Conservation (phyloP, 139 green algal species). For the Chlorella sp. region DNA sequence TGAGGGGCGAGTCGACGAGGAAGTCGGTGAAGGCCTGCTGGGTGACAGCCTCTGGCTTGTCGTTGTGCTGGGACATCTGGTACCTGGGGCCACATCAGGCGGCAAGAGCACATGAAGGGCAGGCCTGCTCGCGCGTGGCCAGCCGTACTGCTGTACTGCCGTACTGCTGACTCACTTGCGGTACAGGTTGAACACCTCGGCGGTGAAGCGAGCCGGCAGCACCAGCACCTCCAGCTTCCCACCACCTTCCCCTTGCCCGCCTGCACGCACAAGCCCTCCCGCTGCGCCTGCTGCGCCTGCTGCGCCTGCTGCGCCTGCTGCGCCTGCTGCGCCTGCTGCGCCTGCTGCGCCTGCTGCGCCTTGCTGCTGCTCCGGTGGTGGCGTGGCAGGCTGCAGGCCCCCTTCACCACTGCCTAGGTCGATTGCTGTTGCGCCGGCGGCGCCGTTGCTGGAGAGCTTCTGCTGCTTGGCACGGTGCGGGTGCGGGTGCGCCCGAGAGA, state of each 20-base stretch:
- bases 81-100: slow-evolving; percentile 20
- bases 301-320: not conserved
- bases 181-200: slow-evolving; percentile 32
- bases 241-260: not conserved
- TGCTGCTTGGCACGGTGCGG: no score
- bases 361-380: no score
- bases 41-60: slow-evolving; percentile 37
- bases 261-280: no score
- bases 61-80: slow-evolving; percentile 52
- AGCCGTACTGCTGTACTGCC: no score
- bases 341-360: no score
- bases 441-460: no score
- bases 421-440: no score
- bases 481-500: not conserved
- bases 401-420: no score
- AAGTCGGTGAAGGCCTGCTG: slow-evolving; percentile 53
- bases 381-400: no score
- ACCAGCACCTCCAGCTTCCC: slow-evolving; percentile 5
- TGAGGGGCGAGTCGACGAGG: slow-evolving; percentile 70
- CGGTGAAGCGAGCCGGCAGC: slow-evolving; percentile 12
- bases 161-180: slow-evolving; percentile 3
- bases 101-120: not conserved
- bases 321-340: no score
- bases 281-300: not conserved
- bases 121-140: not conserved